phyloP scores from a whole-genome alignment of 805 yeast species.

The Millerago galiae region DNA sequence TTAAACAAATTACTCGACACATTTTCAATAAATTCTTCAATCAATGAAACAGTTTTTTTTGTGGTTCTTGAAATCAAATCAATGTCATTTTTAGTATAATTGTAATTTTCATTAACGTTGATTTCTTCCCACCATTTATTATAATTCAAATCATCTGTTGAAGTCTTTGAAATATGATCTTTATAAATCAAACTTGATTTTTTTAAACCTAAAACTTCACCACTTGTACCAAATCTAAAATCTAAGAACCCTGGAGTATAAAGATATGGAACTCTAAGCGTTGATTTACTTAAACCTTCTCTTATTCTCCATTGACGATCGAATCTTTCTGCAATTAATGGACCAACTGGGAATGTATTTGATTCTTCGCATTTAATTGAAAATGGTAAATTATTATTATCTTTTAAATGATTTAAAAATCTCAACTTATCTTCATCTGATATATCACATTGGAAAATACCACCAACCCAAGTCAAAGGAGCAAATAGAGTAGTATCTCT shows the following conservation, averaged over 20 bases:
- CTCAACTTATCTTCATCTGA: constrained; percentile 23
- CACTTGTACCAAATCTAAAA: constrained; percentile 26
- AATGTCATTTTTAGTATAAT: constrained; percentile 33
- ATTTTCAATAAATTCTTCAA: constrained; percentile 8
- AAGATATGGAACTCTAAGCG: constrained; percentile 49
- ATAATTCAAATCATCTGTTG: constrained; percentile 15
- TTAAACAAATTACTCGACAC: constrained; percentile 4
- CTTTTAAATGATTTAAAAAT: constrained; percentile 16
- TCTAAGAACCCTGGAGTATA: constrained; percentile 41
- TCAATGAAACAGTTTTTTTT: constrained; percentile 18
- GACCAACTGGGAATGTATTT: constrained; percentile 41
- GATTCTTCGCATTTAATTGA: constrained; percentile 30
- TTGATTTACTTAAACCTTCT: constrained; percentile 16
- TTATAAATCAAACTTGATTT: constrained; percentile 3
- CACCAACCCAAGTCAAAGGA: constrained; percentile 61
- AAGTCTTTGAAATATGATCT: constrained; percentile 6
- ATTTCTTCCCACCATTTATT: constrained; percentile 42
- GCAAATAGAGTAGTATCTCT: constrained; percentile 40
- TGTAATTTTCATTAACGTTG: constrained; percentile 45
- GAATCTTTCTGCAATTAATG: constrained; percentile 53
- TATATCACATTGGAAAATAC: constrained; percentile 46
- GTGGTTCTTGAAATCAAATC: constrained; percentile 26
- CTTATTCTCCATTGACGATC: constrained; percentile 40
- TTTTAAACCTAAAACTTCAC: constrained; percentile 18
- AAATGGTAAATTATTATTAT: constrained; percentile 10